Conservation (phyloP, 2,329 filamentous ascomycete species). For the Ophiostoma australiae region DNA sequence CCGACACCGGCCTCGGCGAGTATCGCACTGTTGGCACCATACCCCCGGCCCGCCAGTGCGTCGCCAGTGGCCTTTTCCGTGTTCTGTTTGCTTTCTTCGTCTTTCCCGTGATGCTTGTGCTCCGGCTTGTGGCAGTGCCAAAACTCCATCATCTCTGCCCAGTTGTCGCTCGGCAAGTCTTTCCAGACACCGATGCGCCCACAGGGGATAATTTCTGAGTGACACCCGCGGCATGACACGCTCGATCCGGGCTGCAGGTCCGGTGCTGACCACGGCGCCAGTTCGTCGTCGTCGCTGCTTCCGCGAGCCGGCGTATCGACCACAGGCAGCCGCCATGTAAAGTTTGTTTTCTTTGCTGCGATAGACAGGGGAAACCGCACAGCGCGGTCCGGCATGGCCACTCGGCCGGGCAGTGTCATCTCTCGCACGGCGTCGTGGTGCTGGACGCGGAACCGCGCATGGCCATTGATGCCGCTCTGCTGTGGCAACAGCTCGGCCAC, state of each 20-base stretch:
- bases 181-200: conserved; percentile 63
- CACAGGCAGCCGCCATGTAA: conserved; percentile 49
- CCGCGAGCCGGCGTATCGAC: not conserved
- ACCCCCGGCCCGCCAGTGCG: conserved; percentile 62
- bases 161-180: conserved; percentile 91
- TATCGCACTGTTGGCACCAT: conserved; percentile 75
- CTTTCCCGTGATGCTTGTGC: conserved; percentile 16
- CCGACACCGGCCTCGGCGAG: conserved; percentile 61
- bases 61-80: conserved; percentile 37
- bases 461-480: conserved; percentile 32
- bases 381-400: conserved; percentile 35
- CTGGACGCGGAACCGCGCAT: conserved; percentile 39
- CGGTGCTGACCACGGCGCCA: conserved; percentile 52
- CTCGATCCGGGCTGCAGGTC: conserved; percentile 40
- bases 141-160: conserved; percentile 99
- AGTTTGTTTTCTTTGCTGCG: conserved; percentile 28
- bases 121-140: conserved; percentile 97
- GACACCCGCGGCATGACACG: conserved; percentile 44
- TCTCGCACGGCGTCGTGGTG: conserved; percentile 40
- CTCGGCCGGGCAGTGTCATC: conserved; percentile 43
- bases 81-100: not conserved
- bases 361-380: conserved; percentile 28
- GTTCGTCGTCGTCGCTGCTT: conserved; percentile 28
- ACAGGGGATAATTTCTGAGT: conserved; percentile 36
- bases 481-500: conserved; percentile 42